Conservation (phyloP, 257 asterid genomes). For the Nicotiana tomentosiformis region DNA sequence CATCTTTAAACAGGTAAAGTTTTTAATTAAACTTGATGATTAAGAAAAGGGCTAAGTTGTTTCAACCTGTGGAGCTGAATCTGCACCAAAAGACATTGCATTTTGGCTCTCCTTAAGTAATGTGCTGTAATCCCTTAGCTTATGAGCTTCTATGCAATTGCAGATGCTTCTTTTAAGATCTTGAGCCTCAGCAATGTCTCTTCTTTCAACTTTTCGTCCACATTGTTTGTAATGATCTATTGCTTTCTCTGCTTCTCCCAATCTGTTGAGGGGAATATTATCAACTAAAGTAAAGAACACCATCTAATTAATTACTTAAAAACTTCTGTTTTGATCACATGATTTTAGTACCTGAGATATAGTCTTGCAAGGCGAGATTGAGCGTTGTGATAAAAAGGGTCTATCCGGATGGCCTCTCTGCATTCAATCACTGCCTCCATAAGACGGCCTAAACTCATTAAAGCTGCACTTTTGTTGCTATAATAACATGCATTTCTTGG, state of each 20-base stretch:
- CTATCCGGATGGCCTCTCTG: conserved; percentile 45
- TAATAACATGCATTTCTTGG: conserved; percentile 41
- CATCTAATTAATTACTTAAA: neutral
- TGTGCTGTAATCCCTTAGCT: conserved; percentile 36
- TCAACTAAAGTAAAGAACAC: neutral
- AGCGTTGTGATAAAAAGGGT: conserved; percentile 44
- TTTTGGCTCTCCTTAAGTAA: conserved; percentile 27
- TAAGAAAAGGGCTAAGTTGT: neutral
- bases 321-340: neutral
- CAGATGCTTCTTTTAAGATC: conserved; percentile 26
- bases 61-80: conserved; percentile 54
- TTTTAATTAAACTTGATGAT: neutral
- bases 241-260: conserved; percentile 58
- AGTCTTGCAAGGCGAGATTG: conserved; percentile 53
- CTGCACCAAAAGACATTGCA: conserved; percentile 47
- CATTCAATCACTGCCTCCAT: conserved; percentile 50
- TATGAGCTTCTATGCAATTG: conserved; percentile 30
- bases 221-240: conserved; percentile 36
- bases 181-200: conserved; percentile 39
- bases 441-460: conserved; percentile 44
- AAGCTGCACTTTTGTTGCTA: conserved; percentile 61
- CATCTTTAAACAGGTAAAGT: neutral
- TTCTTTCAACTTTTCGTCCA: conserved; percentile 32
- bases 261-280: conserved; percentile 23
- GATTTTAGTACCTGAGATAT: conserved; percentile 36